Percentiles rank a stretch among this genome's conserved stretches.
Evolutionary conservation across 305 asterid species (phyloP).

Genomic region (Striga hermonthica): DNA sequence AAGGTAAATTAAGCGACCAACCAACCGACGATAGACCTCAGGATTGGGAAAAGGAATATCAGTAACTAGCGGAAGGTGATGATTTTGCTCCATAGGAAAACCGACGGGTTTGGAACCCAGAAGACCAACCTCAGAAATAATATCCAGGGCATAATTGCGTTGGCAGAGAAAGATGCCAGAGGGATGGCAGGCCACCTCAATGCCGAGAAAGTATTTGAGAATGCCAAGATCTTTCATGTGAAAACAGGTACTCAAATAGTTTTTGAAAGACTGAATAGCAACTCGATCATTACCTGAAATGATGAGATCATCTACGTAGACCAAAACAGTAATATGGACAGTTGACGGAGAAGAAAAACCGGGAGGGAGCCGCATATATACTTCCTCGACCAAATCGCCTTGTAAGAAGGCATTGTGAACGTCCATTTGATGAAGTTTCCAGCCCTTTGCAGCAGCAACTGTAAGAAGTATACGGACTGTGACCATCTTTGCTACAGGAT

Average conservation of each 20-base stretch:
- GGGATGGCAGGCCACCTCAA: slow-evolving; percentile 5
- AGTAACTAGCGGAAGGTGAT: too few species aligned
- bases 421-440: slow-evolving; percentile 8
- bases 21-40: too few species aligned
- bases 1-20: slow-evolving; percentile 15
- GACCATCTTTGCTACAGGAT: too few species aligned
- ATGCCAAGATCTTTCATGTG: slow-evolving; percentile 14
- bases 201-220: slow-evolving; percentile 17
- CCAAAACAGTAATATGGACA: not conserved
- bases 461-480: not conserved
- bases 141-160: slow-evolving; percentile 26
- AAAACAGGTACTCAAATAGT: not conserved
- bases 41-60: too few species aligned
- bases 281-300: not conserved
- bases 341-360: not conserved
- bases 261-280: not conserved
- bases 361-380: not conserved
- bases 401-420: too few species aligned
- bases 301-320: slow-evolving; percentile 12
- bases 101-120: slow-evolving; percentile 12
- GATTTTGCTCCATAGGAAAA: not conserved
- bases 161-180: slow-evolving; percentile 13
- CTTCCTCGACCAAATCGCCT: too few species aligned
- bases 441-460: not conserved
- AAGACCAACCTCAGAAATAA: slow-evolving; percentile 5